A percentile compares a stretch with the other conserved stretches of the same genome.
Evolutionary conservation across 192 early-diverging fungal genomes (phyloP).

Genomic region (Backusella macrospora): DNA sequence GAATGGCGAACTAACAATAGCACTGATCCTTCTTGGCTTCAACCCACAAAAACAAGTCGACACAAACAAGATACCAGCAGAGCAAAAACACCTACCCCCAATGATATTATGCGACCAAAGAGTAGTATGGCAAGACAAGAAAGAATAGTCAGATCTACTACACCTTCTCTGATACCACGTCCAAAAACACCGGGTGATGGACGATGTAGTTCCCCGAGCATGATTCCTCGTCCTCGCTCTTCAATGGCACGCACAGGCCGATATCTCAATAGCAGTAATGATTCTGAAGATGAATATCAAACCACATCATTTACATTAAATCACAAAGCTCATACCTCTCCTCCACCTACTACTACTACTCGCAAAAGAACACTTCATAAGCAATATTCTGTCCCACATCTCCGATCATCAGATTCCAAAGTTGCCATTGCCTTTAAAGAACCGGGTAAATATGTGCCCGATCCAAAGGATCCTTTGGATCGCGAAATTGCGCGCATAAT

Average conservation of each 20-base stretch:
- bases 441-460: conserved; percentile 41
- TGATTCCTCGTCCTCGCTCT: conserved; percentile 25
- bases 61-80: conserved; percentile 22
- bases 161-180: background rate
- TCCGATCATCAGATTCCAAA: background rate
- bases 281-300: conserved; percentile 25
- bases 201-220: conserved; percentile 11
- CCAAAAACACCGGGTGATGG: conserved; percentile 26
- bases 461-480: conserved; percentile 53
- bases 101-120: conserved; percentile 21
- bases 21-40: conserved; percentile 32
- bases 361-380: conserved; percentile 12
- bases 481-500: conserved; percentile 55
- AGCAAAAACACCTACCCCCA: conserved; percentile 29
- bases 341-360: background rate
- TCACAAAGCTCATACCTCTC: background rate
- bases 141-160: background rate
- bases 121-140: conserved; percentile 21
- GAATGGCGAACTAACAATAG: conserved; percentile 11
- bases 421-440: conserved; percentile 39
- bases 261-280: background rate
- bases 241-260: conserved; percentile 13
- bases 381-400: conserved; percentile 29
- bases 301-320: background rate
- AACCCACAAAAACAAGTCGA: conserved; percentile 39